Evolutionary conservation across 139 green algal genomes (phyloP).

Genomic region (Astrephomene gubernaculifera): DNA sequence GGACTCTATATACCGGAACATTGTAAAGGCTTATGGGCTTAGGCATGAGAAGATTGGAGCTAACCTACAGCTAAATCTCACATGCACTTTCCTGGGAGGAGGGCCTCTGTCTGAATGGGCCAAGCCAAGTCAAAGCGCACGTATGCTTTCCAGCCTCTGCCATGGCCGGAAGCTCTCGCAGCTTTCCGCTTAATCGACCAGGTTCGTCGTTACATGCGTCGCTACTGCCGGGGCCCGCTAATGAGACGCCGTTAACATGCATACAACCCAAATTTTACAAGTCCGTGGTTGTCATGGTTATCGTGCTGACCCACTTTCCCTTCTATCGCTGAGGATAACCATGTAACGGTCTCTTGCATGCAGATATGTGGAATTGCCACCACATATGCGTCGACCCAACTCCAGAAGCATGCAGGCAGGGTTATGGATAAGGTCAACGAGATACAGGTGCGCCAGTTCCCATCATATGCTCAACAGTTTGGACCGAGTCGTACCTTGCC

Average conservation of each 20-base stretch:
- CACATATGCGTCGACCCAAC: slow-evolving; percentile 11
- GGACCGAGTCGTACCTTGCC: too few relatives aligned
- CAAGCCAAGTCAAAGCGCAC: background rate
- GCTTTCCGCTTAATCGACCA: slow-evolving; percentile 40
- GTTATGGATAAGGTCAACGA: slow-evolving; percentile 32
- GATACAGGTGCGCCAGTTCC: slow-evolving; percentile 22
- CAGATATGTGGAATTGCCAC: slow-evolving; percentile 39
- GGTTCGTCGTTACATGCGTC: background rate
- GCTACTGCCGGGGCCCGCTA: slow-evolving; percentile 30
- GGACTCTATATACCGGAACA: too few relatives aligned
- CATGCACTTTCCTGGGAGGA: too few relatives aligned
- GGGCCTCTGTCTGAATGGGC: slow-evolving; percentile 14
- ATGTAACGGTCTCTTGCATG: too few relatives aligned
- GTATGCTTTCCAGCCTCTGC: slow-evolving; percentile 38
- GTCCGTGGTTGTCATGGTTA: too few relatives aligned
- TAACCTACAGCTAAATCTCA: too few relatives aligned
- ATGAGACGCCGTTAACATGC: background rate
- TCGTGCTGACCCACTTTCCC: too few relatives aligned
- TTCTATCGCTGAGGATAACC: too few relatives aligned
- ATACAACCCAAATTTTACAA: background rate
- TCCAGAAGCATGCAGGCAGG: background rate
- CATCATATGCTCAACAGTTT: too few relatives aligned
- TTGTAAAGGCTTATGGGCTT: too few relatives aligned
- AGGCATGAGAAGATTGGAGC: too few relatives aligned
- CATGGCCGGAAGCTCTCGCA: slow-evolving; percentile 25